A percentile compares a stretch with the other conserved stretches of the same genome.
Conservation (phyloP, 306 rosid genomes). For the Castanea mollissima region DNA sequence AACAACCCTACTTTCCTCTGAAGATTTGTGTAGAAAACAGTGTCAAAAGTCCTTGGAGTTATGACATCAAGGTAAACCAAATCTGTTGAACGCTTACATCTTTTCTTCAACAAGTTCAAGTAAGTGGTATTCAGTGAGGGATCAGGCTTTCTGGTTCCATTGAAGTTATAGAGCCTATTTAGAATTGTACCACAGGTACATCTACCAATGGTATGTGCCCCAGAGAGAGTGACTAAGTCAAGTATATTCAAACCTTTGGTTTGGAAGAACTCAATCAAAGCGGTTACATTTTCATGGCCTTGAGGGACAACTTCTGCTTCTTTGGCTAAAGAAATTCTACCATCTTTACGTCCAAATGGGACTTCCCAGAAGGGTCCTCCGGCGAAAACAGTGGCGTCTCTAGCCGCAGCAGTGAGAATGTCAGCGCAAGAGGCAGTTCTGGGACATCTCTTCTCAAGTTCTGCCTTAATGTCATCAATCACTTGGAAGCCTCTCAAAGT, state of each 20-base stretch:
- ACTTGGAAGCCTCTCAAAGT: slow-evolving; percentile 66
- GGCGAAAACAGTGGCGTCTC: slow-evolving; percentile 77
- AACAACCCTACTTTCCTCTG: slow-evolving; percentile 64
- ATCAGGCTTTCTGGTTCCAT: slow-evolving; percentile 59
- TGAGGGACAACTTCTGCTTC: slow-evolving; percentile 80
- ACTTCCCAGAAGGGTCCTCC: slow-evolving; percentile 98
- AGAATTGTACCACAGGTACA: slow-evolving; percentile 50
- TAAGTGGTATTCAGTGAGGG: slow-evolving; percentile 50
- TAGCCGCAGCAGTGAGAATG: slow-evolving; percentile 76
- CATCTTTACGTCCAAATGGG: slow-evolving; percentile 77
- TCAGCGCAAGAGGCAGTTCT: slow-evolving; percentile 83
- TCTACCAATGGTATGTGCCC: slow-evolving; percentile 83
- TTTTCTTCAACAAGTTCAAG: slow-evolving; percentile 47
- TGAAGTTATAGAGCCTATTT: slow-evolving; percentile 56
- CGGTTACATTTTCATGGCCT: slow-evolving; percentile 71
- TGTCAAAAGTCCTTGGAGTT: slow-evolving; percentile 72
- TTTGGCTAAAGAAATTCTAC: slow-evolving; percentile 48
- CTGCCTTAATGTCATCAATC: slow-evolving; percentile 68
- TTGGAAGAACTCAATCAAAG: slow-evolving; percentile 42
- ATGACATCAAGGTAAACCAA: slow-evolving; percentile 58
- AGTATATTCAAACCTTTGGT: slow-evolving; percentile 56
- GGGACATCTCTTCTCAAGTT: slow-evolving; percentile 69
- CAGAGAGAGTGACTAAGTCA: slow-evolving; percentile 84
- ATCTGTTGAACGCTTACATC: slow-evolving; percentile 43
- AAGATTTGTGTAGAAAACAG: slow-evolving; percentile 59